Conservation (phyloP, 257 asterid genomes). For the Penstemon eatonii region DNA sequence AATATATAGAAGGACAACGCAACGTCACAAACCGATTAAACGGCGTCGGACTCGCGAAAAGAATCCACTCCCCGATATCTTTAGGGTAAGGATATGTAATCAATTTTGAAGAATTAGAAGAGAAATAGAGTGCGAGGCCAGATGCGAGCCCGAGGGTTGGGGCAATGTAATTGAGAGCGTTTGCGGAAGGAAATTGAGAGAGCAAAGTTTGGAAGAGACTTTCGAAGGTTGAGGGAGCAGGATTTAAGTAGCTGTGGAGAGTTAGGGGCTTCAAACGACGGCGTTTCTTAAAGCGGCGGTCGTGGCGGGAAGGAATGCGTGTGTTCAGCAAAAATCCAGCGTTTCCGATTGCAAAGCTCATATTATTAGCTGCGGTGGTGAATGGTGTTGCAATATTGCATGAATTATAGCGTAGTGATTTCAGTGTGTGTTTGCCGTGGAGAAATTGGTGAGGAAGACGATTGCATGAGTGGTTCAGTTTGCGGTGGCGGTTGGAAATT, state of each 20-base stretch:
- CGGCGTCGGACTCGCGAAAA: slow-evolving; percentile 85
- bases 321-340: slow-evolving; percentile 28
- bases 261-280: slow-evolving; percentile 52
- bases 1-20: slow-evolving; percentile 79
- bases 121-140: slow-evolving; percentile 57
- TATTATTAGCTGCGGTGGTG: slow-evolving; percentile 15
- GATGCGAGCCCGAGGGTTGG: slow-evolving; percentile 77
- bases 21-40: slow-evolving; percentile 83
- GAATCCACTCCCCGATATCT: slow-evolving; percentile 72
- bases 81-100: slow-evolving; percentile 11
- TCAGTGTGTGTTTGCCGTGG: slow-evolving; percentile 7
- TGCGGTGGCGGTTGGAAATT: slow-evolving; percentile 40
- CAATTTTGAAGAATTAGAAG: slow-evolving; percentile 33
- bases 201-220: slow-evolving; percentile 48
- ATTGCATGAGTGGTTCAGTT: slow-evolving; percentile 25
- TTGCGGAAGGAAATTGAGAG: slow-evolving; percentile 53
- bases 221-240: slow-evolving; percentile 42
- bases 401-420: not conserved
- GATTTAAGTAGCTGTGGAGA: slow-evolving; percentile 31
- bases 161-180: slow-evolving; percentile 50
- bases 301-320: slow-evolving; percentile 35
- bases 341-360: slow-evolving; percentile 45
- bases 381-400: not conserved
- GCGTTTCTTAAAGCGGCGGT: slow-evolving; percentile 58
- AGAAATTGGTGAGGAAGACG: slow-evolving; percentile 22